A percentile compares a stretch with the other conserved stretches of the same genome.
phyloP scores from a whole-genome alignment of 1,284 basidiomycete genomes.

The Ustilago cynodontis region DNA sequence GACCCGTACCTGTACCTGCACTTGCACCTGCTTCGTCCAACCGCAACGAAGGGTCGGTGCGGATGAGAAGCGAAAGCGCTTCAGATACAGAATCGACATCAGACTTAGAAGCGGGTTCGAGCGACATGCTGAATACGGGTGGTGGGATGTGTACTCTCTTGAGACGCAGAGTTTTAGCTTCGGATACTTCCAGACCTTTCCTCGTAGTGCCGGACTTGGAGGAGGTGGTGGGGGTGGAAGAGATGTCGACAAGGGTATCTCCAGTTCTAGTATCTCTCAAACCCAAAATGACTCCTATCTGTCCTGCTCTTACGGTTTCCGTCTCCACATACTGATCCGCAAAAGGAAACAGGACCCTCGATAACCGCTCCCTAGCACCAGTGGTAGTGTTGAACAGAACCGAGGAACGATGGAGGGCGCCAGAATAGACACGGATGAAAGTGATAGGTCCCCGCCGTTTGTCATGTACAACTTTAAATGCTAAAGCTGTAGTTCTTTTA shows the following conservation, averaged over 20 bases:
- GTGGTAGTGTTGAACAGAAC: slow-evolving; percentile 79
- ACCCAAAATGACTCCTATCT: slow-evolving; percentile 86
- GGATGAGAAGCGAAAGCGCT: slow-evolving; percentile 80
- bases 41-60: slow-evolving; percentile 86
- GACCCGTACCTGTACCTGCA: slow-evolving; percentile 75
- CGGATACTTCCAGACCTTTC: slow-evolving; percentile 1
- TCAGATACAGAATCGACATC: slow-evolving; percentile 82
- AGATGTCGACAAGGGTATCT: slow-evolving; percentile 77
- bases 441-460: slow-evolving; percentile 88
- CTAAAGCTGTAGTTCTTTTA: slow-evolving; percentile 72
- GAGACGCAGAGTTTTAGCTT: slow-evolving; percentile 71
- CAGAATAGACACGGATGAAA: slow-evolving; percentile 88
- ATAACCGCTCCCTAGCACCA: slow-evolving; percentile 79
- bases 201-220: background rate
- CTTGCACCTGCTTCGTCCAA: slow-evolving; percentile 69
- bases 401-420: slow-evolving; percentile 76
- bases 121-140: slow-evolving; percentile 75
- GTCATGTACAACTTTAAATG: slow-evolving; percentile 91
- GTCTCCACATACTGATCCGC: slow-evolving; percentile 84
- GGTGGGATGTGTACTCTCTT: slow-evolving; percentile 83
- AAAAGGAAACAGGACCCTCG: slow-evolving; percentile 83
- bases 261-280: slow-evolving; percentile 86
- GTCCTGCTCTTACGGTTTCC: slow-evolving; percentile 82
- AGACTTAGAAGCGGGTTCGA: slow-evolving; percentile 65
- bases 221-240: slow-evolving; percentile 6